These are phyloP conservation scores for Rubus parviflorus DNA, from an alignment of 306 rosid species.

Conservation along the genomic window DNA sequence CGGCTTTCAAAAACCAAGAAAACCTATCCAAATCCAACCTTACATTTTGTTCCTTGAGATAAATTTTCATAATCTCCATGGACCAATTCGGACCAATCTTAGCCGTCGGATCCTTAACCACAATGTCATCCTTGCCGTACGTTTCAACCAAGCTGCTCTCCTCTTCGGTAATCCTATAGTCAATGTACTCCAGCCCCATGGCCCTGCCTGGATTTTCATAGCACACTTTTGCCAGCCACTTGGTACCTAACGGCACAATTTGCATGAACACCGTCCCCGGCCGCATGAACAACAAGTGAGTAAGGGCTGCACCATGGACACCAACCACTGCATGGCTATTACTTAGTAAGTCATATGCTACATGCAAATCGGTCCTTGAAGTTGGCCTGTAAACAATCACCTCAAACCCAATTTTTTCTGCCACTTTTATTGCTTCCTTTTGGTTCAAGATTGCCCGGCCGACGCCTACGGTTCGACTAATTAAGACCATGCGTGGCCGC, in stretches of 20 bases:
- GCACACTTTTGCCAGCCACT: background rate
- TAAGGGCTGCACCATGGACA: constrained; percentile 10
- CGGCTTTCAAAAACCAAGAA: constrained; percentile 7
- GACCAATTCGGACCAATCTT: constrained; percentile 2
- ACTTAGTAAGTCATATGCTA: background rate
- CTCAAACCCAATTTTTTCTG: constrained; percentile 7
- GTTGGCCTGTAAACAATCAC: constrained; percentile 4
- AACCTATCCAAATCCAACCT: constrained; percentile 17
- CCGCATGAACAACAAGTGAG: constrained; percentile 16
- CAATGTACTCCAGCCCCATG: constrained; percentile 10
- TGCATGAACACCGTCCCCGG: constrained; percentile 9
- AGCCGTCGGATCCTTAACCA: background rate
- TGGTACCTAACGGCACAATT: constrained; percentile 10
- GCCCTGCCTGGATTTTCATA: constrained; percentile 6
- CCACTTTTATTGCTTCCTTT: constrained; percentile 11
- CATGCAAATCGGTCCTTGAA: background rate
- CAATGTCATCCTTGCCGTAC: constrained; percentile 7
- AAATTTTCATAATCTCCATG: constrained; percentile 2
- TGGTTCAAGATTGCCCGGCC: constrained; percentile 24
- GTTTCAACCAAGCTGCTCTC: constrained; percentile 16
- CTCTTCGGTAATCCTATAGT: constrained; percentile 9
- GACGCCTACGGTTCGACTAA: background rate
- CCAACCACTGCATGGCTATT: constrained; percentile 18
- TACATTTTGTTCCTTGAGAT: constrained; percentile 19
- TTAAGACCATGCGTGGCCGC: constrained; percentile 12